A percentile compares a stretch with the other conserved stretches of the same genome.
These are phyloP conservation scores for Clavispora santaluciae DNA, from an alignment of 805 yeast species.

Conservation along the genomic window DNA sequence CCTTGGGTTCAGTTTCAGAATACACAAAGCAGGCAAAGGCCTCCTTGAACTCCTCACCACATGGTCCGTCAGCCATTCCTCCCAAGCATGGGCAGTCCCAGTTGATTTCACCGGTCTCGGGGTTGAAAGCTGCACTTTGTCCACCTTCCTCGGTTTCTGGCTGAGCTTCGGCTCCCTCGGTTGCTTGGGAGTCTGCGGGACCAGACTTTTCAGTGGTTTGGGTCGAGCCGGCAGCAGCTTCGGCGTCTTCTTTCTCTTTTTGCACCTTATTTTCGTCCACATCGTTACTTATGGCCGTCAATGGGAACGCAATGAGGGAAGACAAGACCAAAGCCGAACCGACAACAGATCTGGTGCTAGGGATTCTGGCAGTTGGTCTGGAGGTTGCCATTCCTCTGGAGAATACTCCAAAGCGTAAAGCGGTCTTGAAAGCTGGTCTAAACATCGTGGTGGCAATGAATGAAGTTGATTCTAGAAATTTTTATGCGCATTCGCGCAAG, in stretches of 20 bases:
- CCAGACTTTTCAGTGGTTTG: background rate
- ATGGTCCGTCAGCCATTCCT: constrained; percentile 98
- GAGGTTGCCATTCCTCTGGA: constrained; percentile 10
- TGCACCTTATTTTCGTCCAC: constrained; percentile 9
- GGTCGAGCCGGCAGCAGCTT: constrained; percentile 1
- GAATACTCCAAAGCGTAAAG: constrained; percentile 9
- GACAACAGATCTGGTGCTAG: background rate
- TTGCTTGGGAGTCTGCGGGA: background rate
- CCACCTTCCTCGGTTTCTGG: constrained; percentile 21
- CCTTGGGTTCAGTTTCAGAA: constrained; percentile 93
- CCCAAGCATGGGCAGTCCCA: constrained; percentile 99
- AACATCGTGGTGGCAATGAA: constrained; percentile 8
- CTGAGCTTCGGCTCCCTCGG: constrained; percentile 12
- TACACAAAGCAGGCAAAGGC: constrained; percentile 95
- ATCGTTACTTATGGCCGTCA: constrained; percentile 11
- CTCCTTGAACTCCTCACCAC: constrained; percentile 91
- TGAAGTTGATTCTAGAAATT: background rate
- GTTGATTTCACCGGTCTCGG: constrained; percentile 97
- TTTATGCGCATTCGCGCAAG: background rate
- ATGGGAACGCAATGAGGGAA: constrained; percentile 5
- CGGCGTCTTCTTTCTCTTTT: constrained; percentile 7
- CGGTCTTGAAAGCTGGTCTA: constrained; percentile 11
- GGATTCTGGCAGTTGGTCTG: constrained; percentile 3
- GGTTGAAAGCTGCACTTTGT: constrained; percentile 75
- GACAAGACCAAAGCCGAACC: constrained; percentile 11